Base-by-base conservation (phyloP, 352 stramenopile genomes). In the Phytophthora pistaciae region DNA sequence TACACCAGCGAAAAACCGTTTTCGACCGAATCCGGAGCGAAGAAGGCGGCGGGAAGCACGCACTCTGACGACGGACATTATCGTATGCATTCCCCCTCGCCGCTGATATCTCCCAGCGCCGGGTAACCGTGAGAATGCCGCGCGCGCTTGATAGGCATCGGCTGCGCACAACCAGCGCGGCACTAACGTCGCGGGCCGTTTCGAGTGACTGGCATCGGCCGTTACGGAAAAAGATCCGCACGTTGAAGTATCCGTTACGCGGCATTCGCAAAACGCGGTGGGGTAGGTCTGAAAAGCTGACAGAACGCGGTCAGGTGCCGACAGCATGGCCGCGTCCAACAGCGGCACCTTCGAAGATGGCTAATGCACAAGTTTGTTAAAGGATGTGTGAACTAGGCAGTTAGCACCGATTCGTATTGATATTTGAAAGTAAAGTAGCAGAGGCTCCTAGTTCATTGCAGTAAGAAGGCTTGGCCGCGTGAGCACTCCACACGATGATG, bases 181-280 rank as follows among this genome's bases (percentile, higher is more conserved):
- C 21, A 56, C 27, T 63, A 57, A 63, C 46, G 54, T 42, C 5
- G 23, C 9, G 33, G 48, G 55, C 64, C 29, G 64, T 70, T 70
- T 54, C 48, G 58, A 44, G 44, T 70, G 62, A 61, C 48, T 60
- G 21, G 56, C 50, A 66, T 53, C 27, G 29, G 31, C 16, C 55
- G 68, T 75, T 75, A 62, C 21, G 21, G 27, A 64, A 74, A 70
- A 74, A 61, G 60, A 66, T 66, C 27, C 52, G 52, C 25, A 38
- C 52, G 52, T 49, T 49, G 42, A 49, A 49, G 42, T 23, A 49
- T 49, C 42, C 42, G 42, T 49, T 49, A 49, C 42, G 42, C 42
- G 42, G 36, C 10, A 8, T n/a, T 44, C 5, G 11, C 36, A 18
- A 44, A 44, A 44, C 36, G 16, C 36, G 36, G 36, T 44, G 14